A percentile compares a stretch with the other conserved stretches of the same genome.
phyloP scores from a whole-genome alignment of 352 stramenopile species.

The Nothophytophthora sp. region DNA sequence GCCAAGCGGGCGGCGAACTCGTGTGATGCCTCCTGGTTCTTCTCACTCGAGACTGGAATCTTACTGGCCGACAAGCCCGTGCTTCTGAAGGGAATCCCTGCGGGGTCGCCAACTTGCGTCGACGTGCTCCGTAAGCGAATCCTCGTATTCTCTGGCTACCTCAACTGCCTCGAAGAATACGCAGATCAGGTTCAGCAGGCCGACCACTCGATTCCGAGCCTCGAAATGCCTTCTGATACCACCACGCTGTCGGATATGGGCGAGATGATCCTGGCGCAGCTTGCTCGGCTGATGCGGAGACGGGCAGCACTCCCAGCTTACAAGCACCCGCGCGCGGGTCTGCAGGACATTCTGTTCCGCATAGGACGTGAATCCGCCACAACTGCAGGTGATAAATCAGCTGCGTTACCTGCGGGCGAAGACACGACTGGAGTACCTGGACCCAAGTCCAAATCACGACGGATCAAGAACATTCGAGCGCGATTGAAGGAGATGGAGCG shows the following conservation, averaged over 20 bases:
- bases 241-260: constrained; percentile 29
- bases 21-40: constrained; percentile 72
- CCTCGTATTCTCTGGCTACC: constrained; percentile 64
- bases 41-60: constrained; percentile 47
- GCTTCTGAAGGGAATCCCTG: constrained; percentile 57
- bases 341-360: constrained; percentile 54
- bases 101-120: constrained; percentile 66
- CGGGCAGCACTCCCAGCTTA: constrained; percentile 45
- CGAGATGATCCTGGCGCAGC: constrained; percentile 26
- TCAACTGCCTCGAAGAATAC: constrained; percentile 76
- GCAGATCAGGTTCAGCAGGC: constrained; percentile 7
- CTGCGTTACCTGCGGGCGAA: not conserved
- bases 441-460: constrained; percentile 44
- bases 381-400: constrained; percentile 12
- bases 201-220: not conserved
- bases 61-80: constrained; percentile 37
- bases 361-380: constrained; percentile 27
- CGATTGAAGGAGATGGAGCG: constrained; percentile 44
- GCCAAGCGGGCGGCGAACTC: constrained; percentile 45
- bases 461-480: constrained; percentile 63
- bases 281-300: constrained; percentile 36
- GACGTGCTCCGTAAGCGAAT: constrained; percentile 46
- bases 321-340: constrained; percentile 40
- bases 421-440: constrained; percentile 5
- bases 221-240: not conserved